Evolutionary conservation across 805 yeast species (phyloP).

Genomic region (Barnettozyma vustinii): DNA sequence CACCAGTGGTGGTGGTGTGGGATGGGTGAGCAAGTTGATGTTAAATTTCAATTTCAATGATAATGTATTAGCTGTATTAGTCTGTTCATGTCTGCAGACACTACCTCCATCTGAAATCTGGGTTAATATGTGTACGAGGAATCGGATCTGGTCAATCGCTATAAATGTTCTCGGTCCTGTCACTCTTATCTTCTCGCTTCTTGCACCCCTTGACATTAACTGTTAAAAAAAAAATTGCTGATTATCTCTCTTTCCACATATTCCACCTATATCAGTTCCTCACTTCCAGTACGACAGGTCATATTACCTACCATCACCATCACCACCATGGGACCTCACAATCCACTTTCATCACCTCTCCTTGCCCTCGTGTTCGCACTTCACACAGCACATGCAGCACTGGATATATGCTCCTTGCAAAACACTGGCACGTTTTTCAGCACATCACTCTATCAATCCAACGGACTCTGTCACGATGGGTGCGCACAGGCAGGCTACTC

Average conservation of each 20-base stretch:
- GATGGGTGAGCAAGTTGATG: too few relatives aligned
- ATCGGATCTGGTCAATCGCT: not conserved
- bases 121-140: not conserved
- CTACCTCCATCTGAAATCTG: too few relatives aligned
- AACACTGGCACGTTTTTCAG: constrained; percentile 14
- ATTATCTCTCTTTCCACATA: not conserved
- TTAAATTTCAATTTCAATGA: too few relatives aligned
- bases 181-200: not conserved
- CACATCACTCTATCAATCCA: constrained; percentile 29
- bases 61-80: too few relatives aligned
- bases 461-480: constrained; percentile 36
- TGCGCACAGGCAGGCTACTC: constrained; percentile 28
- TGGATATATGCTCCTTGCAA: constrained; percentile 12
- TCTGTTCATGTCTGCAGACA: too few relatives aligned
- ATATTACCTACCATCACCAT: not conserved
- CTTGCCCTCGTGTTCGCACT: not conserved
- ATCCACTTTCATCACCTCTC: not conserved
- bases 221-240: not conserved
- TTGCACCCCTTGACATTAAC: not conserved
- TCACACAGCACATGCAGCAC: not conserved
- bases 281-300: not conserved
- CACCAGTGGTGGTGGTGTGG: not conserved
- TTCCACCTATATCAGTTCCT: not conserved
- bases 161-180: not conserved
- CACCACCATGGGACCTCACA: not conserved